Base-by-base conservation (phyloP, 345 rosid species). In the Xanthoceras sorbifolium region DNA sequence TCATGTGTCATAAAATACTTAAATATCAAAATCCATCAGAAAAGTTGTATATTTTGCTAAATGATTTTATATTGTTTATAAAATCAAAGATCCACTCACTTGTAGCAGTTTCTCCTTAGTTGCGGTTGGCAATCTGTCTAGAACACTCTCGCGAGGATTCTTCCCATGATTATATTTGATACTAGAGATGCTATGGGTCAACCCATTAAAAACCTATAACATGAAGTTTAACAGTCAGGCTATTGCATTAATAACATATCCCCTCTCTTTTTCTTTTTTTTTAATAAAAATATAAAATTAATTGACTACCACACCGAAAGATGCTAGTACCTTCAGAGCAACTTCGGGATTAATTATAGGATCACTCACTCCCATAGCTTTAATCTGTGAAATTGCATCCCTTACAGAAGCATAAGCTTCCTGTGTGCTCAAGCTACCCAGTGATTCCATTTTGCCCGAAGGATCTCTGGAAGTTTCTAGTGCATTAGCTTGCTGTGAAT, bases 401-500 rank as follows among this genome's bases (percentile, higher is more conserved):
- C 90, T 90, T 77, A 96, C 74, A 65, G 87, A 87, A 77, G 82
- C 79, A 76, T 87, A 96, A 54, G 93, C 90, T 82, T 93, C 98
- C 67, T 76, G 78, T 8, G 83, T 71, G 81, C 84, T 84, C 81
- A 87, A 76, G 72, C 73, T 81, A 71, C 81, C 88, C 82, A 76
- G 62, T 71, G 82, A 71, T 80, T 87, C 87, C 67, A 70, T 78
- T 73, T 86, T 84, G 61, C 75, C 69, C 15, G 79, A 54, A 38
- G 76, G 65, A 71, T 88, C 92, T 76, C 85, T 84, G 67, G 90
- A 87, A 72, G 80, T 76, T 80, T 82, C 87, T 52, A 87, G 76
- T 14, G 92, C 87, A 77, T 80, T 89, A 72, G 80, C 96, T 89
- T 92, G 99, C 85, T 93, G 99, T 71, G 96, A 91, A 86, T 95